Percentiles rank a stretch among this genome's conserved stretches.
Evolutionary conservation across 2,329 filamentous ascomycete species (phyloP).

Genomic region (Paramyrothecium sp.): DNA sequence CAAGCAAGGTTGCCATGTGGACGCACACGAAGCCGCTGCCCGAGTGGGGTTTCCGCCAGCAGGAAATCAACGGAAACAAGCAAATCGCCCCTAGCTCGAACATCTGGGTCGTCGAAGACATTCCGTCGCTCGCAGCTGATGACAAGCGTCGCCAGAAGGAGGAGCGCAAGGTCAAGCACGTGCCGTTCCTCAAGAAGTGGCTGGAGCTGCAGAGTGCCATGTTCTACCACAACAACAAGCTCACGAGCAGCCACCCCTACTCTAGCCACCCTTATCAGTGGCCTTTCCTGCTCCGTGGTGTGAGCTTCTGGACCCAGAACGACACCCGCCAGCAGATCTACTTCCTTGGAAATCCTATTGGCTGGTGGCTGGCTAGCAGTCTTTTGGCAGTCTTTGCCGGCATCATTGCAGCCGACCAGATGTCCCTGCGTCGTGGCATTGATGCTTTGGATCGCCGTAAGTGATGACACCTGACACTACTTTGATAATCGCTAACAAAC

Average conservation of each 20-base stretch:
- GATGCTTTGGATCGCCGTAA: slow-evolving; percentile 92
- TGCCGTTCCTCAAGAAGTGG: slow-evolving; percentile 93
- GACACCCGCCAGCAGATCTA: slow-evolving; percentile 96
- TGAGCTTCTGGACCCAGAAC: slow-evolving; percentile 99
- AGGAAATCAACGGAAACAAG: slow-evolving; percentile 99
- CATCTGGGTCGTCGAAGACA: slow-evolving; percentile 90
- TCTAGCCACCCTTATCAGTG: slow-evolving; percentile 93
- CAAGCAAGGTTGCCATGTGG: slow-evolving; percentile 98
- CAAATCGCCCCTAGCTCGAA: slow-evolving; percentile 87
- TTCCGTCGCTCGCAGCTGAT: slow-evolving; percentile 73
- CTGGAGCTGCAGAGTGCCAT: slow-evolving; percentile 95
- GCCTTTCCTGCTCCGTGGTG: slow-evolving; percentile 95
- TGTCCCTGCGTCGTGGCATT: slow-evolving; percentile 87
- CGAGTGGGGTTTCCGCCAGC: slow-evolving; percentile 95
- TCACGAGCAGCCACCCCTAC: slow-evolving; percentile 96
- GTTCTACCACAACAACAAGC: slow-evolving; percentile 99
- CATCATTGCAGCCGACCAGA: slow-evolving; percentile 87
- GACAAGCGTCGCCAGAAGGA: slow-evolving; percentile 73
- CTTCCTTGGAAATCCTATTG: slow-evolving; percentile 93
- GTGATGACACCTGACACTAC: slow-evolving; percentile 36
- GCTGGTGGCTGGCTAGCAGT: slow-evolving; percentile 95
- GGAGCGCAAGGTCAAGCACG: slow-evolving; percentile 72
- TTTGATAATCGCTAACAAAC: slow-evolving; percentile 24
- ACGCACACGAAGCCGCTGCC: slow-evolving; percentile 93
- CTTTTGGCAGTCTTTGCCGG: slow-evolving; percentile 90